Conservation (phyloP, 202 grass and related monocot genomes). For the Eragrostis tef region DNA sequence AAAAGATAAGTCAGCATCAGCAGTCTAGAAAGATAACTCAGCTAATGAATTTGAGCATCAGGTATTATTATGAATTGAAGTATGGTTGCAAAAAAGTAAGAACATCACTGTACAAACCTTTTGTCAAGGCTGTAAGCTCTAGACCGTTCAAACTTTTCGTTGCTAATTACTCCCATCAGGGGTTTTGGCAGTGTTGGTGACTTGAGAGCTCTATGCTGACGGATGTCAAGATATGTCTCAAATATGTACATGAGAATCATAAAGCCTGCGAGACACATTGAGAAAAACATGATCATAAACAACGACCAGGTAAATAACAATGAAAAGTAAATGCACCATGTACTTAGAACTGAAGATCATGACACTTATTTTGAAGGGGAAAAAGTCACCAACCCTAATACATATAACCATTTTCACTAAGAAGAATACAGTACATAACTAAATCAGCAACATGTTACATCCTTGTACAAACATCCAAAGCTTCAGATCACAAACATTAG, state of each 20-base stretch:
- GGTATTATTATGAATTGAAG: slow-evolving; percentile 23
- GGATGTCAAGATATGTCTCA: slow-evolving; percentile 91
- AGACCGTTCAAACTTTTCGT: slow-evolving; percentile 83
- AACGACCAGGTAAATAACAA: not conserved
- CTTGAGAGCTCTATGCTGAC: slow-evolving; percentile 82
- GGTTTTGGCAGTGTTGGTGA: slow-evolving; percentile 69
- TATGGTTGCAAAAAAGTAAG: slow-evolving; percentile 1
- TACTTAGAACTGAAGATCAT: too few species aligned
- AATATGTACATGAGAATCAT: slow-evolving; percentile 94
- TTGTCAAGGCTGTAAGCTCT: slow-evolving; percentile 96
- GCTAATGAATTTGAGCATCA: slow-evolving; percentile 6
- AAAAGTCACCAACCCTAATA: slow-evolving; percentile 10
- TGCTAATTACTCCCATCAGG: slow-evolving; percentile 74
- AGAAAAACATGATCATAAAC: slow-evolving; percentile 19
- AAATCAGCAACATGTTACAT: slow-evolving; percentile 18
- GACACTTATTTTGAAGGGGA: not conserved
- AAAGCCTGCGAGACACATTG: slow-evolving; percentile 68
- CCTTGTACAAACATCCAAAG: not conserved
- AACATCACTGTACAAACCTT: slow-evolving; percentile 57
- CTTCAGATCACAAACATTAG: slow-evolving; percentile 2
- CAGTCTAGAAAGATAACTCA: slow-evolving; percentile 17
- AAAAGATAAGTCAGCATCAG: not conserved
- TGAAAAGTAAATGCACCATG: slow-evolving; percentile 21
- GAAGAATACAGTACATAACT: not conserved
- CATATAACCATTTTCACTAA: not conserved